Evolutionary conservation across 768 basidiomycete genomes (phyloP), one percentile per base, ranked within the genome.

Genomic region (Mycena chlorophos): DNA sequence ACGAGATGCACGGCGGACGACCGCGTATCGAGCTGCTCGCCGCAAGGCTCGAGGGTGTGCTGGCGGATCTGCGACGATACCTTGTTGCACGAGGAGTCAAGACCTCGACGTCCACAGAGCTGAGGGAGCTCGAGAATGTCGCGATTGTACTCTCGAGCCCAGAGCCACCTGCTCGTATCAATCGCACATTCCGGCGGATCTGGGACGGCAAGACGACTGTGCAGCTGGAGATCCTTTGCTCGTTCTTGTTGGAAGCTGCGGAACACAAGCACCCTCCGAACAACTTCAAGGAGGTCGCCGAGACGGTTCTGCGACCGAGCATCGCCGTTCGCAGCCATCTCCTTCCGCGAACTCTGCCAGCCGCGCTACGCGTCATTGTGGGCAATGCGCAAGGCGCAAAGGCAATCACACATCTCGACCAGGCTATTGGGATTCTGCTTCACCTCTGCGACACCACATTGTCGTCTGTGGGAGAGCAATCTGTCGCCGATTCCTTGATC

Each of bases 321-420:
- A 1, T 8, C 13, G 25, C 10, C 20, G 14, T n/a, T 25, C 27
- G 16, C 28, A 14, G 8, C 27, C n/a, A 38, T 19, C 12, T 6
- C 2, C 2, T 48, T 5, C 45, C 45, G 17, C 3, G 45, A 6
- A 40, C 22, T 17, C 27, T 49, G 1, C 20, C 26, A n/a, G 20
- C 20, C 16, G 49, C 51, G 12, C 42, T 57, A 13, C 27, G 22
- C 10, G 34, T 37, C 22, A 52, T 52, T 16, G 45, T 57, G 20
- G 27, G 42, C 42, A 37, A 27, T 23, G 14, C 26, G 6, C 47
- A 40, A 22, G 27, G 47, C 12, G 20, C 28, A 0, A 10, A 23
- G 3, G 39, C 12, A 5, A 34, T 51, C 2, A 56, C 19, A 13
- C 55, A 56, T 40, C 19, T 56, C 37, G 55, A 56, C 55, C 54